A percentile compares a stretch with the other conserved stretches of the same genome.
These are phyloP conservation scores for Phytophthora pseudosyringae DNA, from an alignment of 352 stramenopile genomes.

Conservation along the genomic window DNA sequence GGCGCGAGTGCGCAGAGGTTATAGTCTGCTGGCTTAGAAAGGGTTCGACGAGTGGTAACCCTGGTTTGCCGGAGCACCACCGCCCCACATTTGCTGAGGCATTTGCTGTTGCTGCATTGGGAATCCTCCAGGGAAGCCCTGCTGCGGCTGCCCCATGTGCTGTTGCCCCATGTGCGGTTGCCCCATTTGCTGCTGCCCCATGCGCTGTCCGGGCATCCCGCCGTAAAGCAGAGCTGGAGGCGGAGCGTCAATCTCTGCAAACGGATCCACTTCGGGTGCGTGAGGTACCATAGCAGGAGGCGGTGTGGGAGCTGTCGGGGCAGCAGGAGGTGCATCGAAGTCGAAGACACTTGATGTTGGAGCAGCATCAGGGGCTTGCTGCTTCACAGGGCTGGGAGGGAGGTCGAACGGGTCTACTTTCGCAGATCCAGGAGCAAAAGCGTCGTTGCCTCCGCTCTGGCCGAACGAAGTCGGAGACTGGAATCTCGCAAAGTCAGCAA, in stretches of 20 bases:
- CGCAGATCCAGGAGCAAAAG: conserved; percentile 14
- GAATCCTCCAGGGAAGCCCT: conserved; percentile 28
- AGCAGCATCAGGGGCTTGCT: conserved; percentile 20
- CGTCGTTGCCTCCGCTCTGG: conserved; percentile 21
- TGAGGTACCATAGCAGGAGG: conserved; percentile 21
- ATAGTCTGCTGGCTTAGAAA: conserved; percentile 19
- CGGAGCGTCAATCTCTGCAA: conserved; percentile 48
- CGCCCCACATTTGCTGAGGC: conserved; percentile 50
- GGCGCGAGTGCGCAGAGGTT: too few relatives aligned
- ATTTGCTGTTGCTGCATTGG: conserved; percentile 43
- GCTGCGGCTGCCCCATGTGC: conserved; percentile 27
- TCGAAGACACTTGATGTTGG: conserved; percentile 38
- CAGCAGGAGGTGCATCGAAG: conserved; percentile 35
- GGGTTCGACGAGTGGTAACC: conserved; percentile 42
- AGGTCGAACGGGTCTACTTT: conserved; percentile 51
- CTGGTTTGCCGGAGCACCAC: conserved; percentile 14
- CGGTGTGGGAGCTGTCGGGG: conserved; percentile 8
- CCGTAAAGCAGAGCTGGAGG: conserved; percentile 36
- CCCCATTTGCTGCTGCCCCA: conserved; percentile 23
- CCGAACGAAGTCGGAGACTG: conserved; percentile 42
- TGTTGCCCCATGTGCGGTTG: conserved; percentile 22
- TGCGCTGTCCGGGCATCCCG: conserved; percentile 29
- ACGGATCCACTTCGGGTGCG: conserved; percentile 50
- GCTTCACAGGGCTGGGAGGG: conserved; percentile 57
- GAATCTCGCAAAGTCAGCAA: conserved; percentile 76